Evolutionary conservation across 2,329 filamentous ascomycete species (phyloP).

Genomic region (Trichoderma koningiopsis): DNA sequence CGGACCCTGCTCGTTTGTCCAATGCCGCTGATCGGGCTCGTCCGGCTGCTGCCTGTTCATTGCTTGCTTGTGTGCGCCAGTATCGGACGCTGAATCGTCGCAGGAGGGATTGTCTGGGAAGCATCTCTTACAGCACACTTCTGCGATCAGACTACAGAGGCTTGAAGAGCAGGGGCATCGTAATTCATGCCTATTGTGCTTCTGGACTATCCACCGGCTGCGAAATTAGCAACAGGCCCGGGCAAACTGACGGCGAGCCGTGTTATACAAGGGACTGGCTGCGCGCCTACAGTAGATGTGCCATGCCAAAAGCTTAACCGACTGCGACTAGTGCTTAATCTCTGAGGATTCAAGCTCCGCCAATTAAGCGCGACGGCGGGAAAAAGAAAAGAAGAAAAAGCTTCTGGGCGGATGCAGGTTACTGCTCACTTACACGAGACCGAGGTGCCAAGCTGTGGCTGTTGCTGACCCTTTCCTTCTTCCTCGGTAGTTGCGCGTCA

Average conservation of each 20-base stretch:
- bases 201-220: background rate
- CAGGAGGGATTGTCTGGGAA: background rate
- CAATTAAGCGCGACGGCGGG: background rate
- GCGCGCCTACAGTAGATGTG: background rate
- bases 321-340: conserved; percentile 2
- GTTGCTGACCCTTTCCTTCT: background rate
- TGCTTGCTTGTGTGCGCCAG: background rate
- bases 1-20: background rate
- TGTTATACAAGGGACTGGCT: background rate
- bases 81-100: background rate
- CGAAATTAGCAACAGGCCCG: background rate
- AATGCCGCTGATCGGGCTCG: conserved; percentile 3
- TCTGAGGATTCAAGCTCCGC: background rate
- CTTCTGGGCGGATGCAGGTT: background rate
- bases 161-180: background rate
- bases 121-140: background rate
- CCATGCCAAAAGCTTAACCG: background rate
- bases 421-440: background rate
- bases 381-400: background rate
- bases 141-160: background rate
- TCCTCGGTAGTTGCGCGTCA: conserved; percentile 17
- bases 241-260: background rate
- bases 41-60: background rate
- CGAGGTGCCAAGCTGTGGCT: background rate
- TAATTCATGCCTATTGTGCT: background rate